phyloP scores from a whole-genome alignment of 139 green algal genomes.

The Penium margaritaceum region DNA sequence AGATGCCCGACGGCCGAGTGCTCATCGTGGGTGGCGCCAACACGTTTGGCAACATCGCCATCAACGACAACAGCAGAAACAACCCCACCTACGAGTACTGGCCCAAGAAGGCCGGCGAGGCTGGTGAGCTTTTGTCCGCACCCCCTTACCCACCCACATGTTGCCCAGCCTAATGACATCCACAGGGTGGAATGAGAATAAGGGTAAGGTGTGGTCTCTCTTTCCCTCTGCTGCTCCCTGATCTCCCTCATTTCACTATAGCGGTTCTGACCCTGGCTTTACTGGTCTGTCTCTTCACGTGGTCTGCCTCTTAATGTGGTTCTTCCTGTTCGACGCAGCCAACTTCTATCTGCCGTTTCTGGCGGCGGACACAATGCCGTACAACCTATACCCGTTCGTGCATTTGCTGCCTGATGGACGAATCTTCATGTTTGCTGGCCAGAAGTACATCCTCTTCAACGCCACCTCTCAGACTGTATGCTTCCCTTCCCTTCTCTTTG shows the following conservation, averaged over 20 bases:
- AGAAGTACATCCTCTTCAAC: background rate
- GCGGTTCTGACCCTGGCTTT: no score
- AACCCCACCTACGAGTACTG: constrained; percentile 7
- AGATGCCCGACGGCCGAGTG: background rate
- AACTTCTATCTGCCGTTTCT: constrained; percentile 8
- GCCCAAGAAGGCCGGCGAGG: background rate
- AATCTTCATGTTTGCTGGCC: constrained; percentile 19
- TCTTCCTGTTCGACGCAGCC: background rate
- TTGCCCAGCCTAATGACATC: background rate
- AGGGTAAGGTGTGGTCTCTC: background rate
- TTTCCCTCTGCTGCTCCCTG: no score
- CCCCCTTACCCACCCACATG: no score
- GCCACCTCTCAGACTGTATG: background rate
- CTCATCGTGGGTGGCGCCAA: background rate
- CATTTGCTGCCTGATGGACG: constrained; percentile 1
- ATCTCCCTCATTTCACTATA: no score
- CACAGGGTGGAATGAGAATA: background rate
- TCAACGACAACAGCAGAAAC: background rate
- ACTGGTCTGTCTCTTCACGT: no score
- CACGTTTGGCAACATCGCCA: background rate
- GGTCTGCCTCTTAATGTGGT: no score
- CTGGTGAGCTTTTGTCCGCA: no score
- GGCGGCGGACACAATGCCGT: constrained; percentile 1
- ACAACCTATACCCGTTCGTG: constrained; percentile 21
- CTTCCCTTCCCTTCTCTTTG: no score